phyloP scores from a whole-genome alignment of 2,329 filamentous ascomycete genomes.

The Fusarium verticillioides region DNA sequence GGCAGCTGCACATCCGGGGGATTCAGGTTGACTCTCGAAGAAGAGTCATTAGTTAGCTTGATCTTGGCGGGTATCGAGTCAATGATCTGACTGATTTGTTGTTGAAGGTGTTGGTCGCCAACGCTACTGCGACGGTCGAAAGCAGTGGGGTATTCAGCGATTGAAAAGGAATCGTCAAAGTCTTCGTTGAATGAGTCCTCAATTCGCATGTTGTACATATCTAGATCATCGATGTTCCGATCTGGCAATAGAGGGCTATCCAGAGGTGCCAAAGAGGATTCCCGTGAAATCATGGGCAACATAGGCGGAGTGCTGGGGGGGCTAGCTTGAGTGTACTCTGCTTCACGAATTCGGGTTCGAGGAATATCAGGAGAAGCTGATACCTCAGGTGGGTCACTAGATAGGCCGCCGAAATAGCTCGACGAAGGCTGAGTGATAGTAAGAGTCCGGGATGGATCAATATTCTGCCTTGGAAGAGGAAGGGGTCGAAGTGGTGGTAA shows the following conservation, averaged over 20 bases:
- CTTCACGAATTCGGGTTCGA: conserved; percentile 46
- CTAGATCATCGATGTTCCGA: conserved; percentile 54
- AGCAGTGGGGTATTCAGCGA: conserved; percentile 44
- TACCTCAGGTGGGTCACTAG: conserved; percentile 56
- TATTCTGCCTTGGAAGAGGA: conserved; percentile 43
- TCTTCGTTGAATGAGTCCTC: conserved; percentile 60
- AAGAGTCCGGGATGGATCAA: conserved; percentile 52
- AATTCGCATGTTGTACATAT: conserved; percentile 54
- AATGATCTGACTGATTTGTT: conserved; percentile 83
- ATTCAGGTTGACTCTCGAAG: conserved; percentile 62
- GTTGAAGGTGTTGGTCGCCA: conserved; percentile 76
- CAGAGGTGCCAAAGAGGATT: conserved; percentile 55
- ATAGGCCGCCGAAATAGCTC: conserved; percentile 53
- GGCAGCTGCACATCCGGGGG: conserved; percentile 67
- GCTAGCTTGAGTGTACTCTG: conserved; percentile 54
- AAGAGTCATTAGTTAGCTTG: conserved; percentile 70
- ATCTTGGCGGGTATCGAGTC: conserved; percentile 83
- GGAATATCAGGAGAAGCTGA: conserved; percentile 56
- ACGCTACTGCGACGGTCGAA: conserved; percentile 49
- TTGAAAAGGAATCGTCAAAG: conserved; percentile 55
- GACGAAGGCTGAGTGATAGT: conserved; percentile 52
- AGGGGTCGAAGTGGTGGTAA: conserved; percentile 51
- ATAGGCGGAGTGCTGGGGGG: conserved; percentile 62
- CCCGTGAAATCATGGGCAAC: conserved; percentile 24
- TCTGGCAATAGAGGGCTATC: conserved; percentile 59